Evolutionary conservation across 2,329 filamentous ascomycete species (phyloP).

Genomic region (Dryadomyces quercivorus): DNA sequence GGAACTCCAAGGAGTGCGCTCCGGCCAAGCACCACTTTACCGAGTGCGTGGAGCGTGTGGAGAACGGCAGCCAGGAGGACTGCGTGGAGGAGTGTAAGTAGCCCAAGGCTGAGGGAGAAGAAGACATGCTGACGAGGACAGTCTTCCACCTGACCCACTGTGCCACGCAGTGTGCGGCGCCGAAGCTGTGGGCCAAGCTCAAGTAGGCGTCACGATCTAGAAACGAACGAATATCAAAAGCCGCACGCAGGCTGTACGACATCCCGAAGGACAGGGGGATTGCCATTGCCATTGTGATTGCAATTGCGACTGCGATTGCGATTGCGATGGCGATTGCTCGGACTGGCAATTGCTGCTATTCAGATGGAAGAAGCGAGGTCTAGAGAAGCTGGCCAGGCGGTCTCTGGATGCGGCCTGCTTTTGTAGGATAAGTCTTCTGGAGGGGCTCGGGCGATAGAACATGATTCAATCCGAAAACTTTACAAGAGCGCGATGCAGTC

Average conservation of each 20-base stretch:
- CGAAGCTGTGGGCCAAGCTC: conserved; percentile 87
- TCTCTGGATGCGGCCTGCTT: no score
- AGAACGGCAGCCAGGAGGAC: conserved; percentile 76
- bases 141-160: conserved; percentile 99
- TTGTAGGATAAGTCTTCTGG: no score
- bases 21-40: conserved; percentile 96
- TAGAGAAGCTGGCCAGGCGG: no score
- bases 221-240: background rate
- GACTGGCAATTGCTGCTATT: no score
- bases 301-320: no score
- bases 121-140: conserved; percentile 22
- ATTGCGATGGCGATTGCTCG: no score
- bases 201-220: conserved; percentile 47
- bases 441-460: no score
- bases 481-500: no score
- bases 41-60: conserved; percentile 92
- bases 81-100: conserved; percentile 96
- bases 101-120: background rate
- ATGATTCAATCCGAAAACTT: no score
- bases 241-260: no score
- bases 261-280: background rate
- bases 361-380: background rate
- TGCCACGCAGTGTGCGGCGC: conserved; percentile 81
- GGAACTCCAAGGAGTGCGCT: conserved; percentile 71
- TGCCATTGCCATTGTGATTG: no score